Base-by-base conservation (phyloP, 345 rosid genomes). In the Eucalyptus marginata region DNA sequence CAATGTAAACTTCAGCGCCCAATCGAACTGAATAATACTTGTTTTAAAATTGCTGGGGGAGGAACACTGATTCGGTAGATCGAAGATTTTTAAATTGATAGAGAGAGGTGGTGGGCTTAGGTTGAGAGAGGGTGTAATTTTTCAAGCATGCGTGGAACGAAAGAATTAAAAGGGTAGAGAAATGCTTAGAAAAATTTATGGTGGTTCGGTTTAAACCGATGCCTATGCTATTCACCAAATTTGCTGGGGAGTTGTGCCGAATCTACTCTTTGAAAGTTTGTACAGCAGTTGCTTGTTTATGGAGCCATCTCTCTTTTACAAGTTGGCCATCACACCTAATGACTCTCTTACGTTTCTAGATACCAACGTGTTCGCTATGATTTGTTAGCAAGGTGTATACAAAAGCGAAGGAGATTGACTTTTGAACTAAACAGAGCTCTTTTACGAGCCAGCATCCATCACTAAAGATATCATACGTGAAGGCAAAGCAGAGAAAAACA, bases 191-290 rank as follows among this genome's bases (percentile, higher is more conserved):
- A n/a, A n/a, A 64, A 13, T n/a, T n/a, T 64, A 7, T 14, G 10
- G 18, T 64, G 3, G 71, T 64, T 8, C 5, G 68, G 2, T 20
- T 31, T 14, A 64, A n/a, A n/a, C 2, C 4, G 4, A 2, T 59
- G 68, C 1, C 4, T 27, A 2, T 27, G 4, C 36, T 14, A 3
- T 64, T 64, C 36, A 12, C 71, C 5, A 7, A n/a, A 14, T 13
- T n/a, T 0, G 36, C 7, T 6, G 36, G 17, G 9, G 10, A 64
- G 20, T 64, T n/a, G 71, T 29, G 33, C 5, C 3, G 2, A n/a
- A 7, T 64, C 5, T 15, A n/a, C 71, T 29, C 16, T 1, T 13
- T 31, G 5, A 64, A n/a, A 64, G 36, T 64, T 64, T 64, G 71
- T n/a, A 14, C 36, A 4, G 9, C 0, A 10, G 18, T n/a, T 7